Evolutionary conservation across 192 early-diverging fungal genomes (phyloP), one percentile per base, ranked within the genome.

Genomic region (Chytriomyces confervae): DNA sequence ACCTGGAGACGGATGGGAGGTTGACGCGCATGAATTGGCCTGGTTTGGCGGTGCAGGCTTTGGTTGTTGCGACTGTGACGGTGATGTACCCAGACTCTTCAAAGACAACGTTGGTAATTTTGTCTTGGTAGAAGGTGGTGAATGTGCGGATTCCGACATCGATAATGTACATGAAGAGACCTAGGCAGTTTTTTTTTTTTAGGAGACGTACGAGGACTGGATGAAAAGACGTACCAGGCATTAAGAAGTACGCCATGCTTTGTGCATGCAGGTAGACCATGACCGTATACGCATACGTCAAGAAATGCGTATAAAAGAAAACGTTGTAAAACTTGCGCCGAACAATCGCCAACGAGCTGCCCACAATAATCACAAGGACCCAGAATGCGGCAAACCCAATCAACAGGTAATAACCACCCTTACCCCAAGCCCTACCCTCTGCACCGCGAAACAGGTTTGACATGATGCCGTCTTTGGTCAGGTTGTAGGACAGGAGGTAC

Each of bases 21-120:
- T 86, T 86, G 47, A 95, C 76, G 60, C 89, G 92, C 57, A 95
- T 85, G 79, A 91, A 94, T 76, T 95, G 93, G 18, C 93, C 93
- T 27, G 92, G 89, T 5, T 20, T 10, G 60, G 49, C 68, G 23
- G 8, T 64, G 29, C 13, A 45, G 29, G 72, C 60, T 74, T 73
- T 61, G 5, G 83, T 61, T 90, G 91, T 62, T 91, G 87, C 46
- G 89, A 84, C 80, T 88, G 90, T 61, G 36, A 80, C 67, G 24
- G 87, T 86, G 18, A 90, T 88, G 6, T 92, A 92, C 62, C 93
- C 91, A 67, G 91, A 86, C 46, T 91, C 81, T 47, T 74, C 72
- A 46, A 74, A 61, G n/a, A 45, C 7, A 10, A 93, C 92, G 5
- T 86, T 84, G 18, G 86, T 84, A 27, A 93, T 82, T 65, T 84